These are phyloP conservation scores for Oryza australiensis DNA, from an alignment of 176 grass and related monocot genomes.

Conservation along the genomic window DNA sequence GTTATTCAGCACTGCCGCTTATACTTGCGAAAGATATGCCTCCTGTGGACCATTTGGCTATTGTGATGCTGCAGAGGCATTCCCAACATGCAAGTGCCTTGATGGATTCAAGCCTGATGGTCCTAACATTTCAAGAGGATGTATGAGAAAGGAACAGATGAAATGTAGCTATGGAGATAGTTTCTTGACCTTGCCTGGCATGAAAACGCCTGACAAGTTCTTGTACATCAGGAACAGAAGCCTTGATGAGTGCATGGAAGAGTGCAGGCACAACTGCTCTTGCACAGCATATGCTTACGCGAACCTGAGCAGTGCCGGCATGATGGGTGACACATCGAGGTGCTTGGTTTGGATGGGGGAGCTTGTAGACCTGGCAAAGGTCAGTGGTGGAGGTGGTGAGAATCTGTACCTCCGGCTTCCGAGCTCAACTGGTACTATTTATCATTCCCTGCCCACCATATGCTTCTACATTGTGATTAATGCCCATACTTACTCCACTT, in stretches of 20 bases:
- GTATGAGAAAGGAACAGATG: constrained; percentile 33
- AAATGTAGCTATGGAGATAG: neutral
- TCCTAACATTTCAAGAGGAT: constrained; percentile 30
- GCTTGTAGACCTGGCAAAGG: constrained; percentile 41
- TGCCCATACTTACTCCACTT: too few species aligned
- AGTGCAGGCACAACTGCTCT: constrained; percentile 50
- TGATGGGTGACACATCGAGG: neutral
- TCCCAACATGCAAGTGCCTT: constrained; percentile 32
- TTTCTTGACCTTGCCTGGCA: constrained; percentile 21
- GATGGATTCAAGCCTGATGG: constrained; percentile 27
- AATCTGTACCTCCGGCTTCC: constrained; percentile 50
- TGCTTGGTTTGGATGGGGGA: constrained; percentile 59
- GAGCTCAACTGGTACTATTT: constrained; percentile 30
- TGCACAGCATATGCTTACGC: constrained; percentile 47
- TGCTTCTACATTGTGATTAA: too few species aligned
- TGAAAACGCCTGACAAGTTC: constrained; percentile 44
- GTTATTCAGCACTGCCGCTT: too few species aligned
- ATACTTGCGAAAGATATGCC: constrained; percentile 31
- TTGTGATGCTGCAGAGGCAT: constrained; percentile 22
- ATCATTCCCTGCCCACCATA: too few species aligned
- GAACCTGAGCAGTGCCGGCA: neutral
- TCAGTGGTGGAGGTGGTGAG: neutral
- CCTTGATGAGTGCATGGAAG: constrained; percentile 22
- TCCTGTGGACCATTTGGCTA: constrained; percentile 43
- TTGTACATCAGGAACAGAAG: constrained; percentile 26